A percentile compares a stretch with the other conserved stretches of the same genome.
Conservation (phyloP, 108 stramenopile species). For the Nannochloropsis oceanica region DNA sequence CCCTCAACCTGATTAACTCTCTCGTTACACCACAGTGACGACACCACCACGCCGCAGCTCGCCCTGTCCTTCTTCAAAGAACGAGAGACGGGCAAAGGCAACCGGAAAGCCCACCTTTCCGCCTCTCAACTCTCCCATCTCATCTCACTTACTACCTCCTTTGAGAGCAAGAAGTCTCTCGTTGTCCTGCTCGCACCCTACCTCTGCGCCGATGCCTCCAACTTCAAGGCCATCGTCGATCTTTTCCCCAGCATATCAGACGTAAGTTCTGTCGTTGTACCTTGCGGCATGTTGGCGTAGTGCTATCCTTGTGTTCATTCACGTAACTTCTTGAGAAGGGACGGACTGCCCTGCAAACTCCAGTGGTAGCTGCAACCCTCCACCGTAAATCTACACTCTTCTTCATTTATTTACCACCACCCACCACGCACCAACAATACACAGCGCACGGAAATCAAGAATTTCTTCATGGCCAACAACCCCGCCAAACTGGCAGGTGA, state of each 20-base stretch:
- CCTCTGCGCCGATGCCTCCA: background rate
- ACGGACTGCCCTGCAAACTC: too few species aligned
- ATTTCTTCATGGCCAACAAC: background rate
- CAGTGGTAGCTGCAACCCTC: too few species aligned
- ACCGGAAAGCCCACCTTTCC: background rate
- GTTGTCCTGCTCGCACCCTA: background rate
- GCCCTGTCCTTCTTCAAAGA: background rate
- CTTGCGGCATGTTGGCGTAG: too few species aligned
- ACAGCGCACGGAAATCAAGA: background rate
- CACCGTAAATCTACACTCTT: too few species aligned
- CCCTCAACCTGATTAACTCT: background rate
- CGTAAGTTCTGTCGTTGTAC: background rate
- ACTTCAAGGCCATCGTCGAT: background rate
- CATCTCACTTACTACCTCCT: background rate
- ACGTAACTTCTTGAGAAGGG: too few species aligned
- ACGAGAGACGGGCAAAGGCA: background rate
- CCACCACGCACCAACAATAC: background rate
- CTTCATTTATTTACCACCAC: too few species aligned
- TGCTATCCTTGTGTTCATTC: too few species aligned
- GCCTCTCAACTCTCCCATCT: background rate
- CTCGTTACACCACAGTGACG: background rate
- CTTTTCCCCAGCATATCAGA: background rate
- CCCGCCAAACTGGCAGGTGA: too few species aligned
- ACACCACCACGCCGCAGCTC: background rate
- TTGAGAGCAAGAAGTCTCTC: background rate